A percentile compares a stretch with the other conserved stretches of the same genome.
These are phyloP conservation scores for Neofusicoccum ribis DNA, from an alignment of 2,329 filamentous ascomycete genomes.

Conservation along the genomic window DNA sequence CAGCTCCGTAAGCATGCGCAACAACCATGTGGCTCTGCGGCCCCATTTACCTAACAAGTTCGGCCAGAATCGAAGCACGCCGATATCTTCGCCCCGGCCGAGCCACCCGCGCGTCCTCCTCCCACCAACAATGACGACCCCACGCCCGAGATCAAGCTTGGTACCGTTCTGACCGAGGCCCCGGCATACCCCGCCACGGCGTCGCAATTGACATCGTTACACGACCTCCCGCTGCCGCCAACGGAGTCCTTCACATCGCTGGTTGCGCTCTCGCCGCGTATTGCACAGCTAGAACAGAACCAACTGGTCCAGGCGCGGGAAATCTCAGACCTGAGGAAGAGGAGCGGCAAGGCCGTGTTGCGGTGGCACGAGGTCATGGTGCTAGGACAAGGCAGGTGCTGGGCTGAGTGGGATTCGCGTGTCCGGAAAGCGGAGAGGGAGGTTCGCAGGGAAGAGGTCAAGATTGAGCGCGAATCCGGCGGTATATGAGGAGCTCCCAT, in stretches of 20 bases:
- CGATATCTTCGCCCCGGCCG: conserved; percentile 34
- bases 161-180: conserved; percentile 47
- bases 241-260: conserved; percentile 52
- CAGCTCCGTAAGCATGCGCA: conserved; percentile 33
- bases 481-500: conserved; percentile 29
- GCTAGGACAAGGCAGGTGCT: conserved; percentile 65
- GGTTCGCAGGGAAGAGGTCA: conserved; percentile 63
- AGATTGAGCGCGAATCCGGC: conserved; percentile 55
- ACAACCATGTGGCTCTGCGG: not conserved
- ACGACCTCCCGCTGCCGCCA: conserved; percentile 46
- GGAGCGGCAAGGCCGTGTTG: conserved; percentile 57
- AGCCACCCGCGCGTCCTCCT: conserved; percentile 3
- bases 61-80: conserved; percentile 42
- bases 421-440: conserved; percentile 65
- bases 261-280: conserved; percentile 60
- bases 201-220: conserved; percentile 46
- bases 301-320: conserved; percentile 63
- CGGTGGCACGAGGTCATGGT: conserved; percentile 74
- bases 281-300: conserved; percentile 60
- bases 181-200: conserved; percentile 44
- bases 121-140: conserved; percentile 13
- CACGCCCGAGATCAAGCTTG: conserved; percentile 26
- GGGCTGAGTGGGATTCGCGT: conserved; percentile 70
- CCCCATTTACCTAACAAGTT: not conserved
- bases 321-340: conserved; percentile 62